phyloP scores from a whole-genome alignment of 768 basidiomycete genomes.

The Lactifluus rugatus region DNA sequence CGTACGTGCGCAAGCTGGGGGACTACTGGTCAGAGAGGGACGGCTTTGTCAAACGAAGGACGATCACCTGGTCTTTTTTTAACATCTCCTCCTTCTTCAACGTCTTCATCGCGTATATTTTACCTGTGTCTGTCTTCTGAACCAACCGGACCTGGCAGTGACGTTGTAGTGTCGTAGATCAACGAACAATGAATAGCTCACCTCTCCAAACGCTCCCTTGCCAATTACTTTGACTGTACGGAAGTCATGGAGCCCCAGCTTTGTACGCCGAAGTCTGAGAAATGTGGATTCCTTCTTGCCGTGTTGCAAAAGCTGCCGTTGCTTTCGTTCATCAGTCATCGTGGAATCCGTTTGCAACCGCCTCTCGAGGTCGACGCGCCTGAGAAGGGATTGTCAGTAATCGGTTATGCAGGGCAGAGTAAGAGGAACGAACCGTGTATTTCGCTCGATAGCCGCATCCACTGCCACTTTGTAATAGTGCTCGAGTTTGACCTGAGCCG shows the following conservation, averaged over 20 bases:
- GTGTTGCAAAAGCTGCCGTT: constrained; percentile 69
- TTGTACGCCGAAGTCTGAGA: constrained; percentile 79
- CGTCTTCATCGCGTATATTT: constrained; percentile 99
- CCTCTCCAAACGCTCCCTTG: constrained; percentile 98
- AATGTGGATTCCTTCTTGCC: constrained; percentile 86
- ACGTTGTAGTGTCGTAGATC: neutral
- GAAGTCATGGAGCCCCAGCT: constrained; percentile 87
- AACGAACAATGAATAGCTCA: constrained; percentile 27
- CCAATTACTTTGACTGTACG: constrained; percentile 97
- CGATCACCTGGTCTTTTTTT: constrained; percentile 89
- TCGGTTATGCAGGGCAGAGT: neutral
- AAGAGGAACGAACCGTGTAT: constrained; percentile 51
- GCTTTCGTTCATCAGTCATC: constrained; percentile 78
- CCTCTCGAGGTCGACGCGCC: constrained; percentile 82
- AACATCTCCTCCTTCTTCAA: constrained; percentile 97
- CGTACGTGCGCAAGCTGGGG: constrained; percentile 89
- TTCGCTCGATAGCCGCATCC: constrained; percentile 89
- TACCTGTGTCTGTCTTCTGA: constrained; percentile 93
- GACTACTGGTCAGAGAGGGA: neutral
- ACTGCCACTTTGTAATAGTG: constrained; percentile 96
- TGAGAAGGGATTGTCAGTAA: constrained; percentile 26
- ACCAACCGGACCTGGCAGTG: constrained; percentile 70
- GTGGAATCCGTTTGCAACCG: constrained; percentile 58
- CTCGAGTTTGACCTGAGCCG: constrained; percentile 91
- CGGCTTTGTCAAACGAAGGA: neutral